Evolutionary conservation across 2,329 filamentous ascomycete species (phyloP), one percentile per base, ranked within the genome.

Genomic region (Nothomitra cinnamomea): DNA sequence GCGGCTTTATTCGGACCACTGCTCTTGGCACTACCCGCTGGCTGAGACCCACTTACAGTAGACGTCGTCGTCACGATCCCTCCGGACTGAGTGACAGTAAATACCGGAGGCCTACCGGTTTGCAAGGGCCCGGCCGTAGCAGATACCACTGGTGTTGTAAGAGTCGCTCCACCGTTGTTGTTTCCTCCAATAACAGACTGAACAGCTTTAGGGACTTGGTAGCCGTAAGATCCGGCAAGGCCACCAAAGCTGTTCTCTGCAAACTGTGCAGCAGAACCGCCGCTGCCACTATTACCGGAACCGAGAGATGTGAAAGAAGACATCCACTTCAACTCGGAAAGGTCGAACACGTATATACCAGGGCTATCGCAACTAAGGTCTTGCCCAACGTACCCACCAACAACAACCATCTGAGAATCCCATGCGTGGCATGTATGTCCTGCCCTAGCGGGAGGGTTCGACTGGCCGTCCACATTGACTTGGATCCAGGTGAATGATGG

Each of bases 401-500:
- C 71, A 6, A 83, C 74, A 57, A 92, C 72, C 80, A 94, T 88
- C 65, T 90, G 86, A 55, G 83, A 80, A 15, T 87, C 82, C 67
- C 87, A 90, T 60, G 78, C 77, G 59, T 88, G 78, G 66, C 86
- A 92, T 38, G 80, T 79, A 63, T 90, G 85, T 0, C 85, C 85
- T 1, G 80, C 78, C 53, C 87, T 77, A 2, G 72, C 82, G 6
- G 75, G 67, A 66, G 83, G 63, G 4, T 70, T 53, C 53, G 60
- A 57, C 63, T 77, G 63, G 1, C 67, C 66, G 3, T 66, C 63
- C 50, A 71, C 71, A 56, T 83, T 71, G 22, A 84, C 80, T 61
- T 79, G 69, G 53, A 83, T 83, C 87, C 87, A 92, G 3, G 78
- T 85, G 63, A 94, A 94, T 0, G 82, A 82, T 0, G 87, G 87